Evolutionary conservation across 2,329 filamentous ascomycete genomes (phyloP).

Genomic region (Beauveria brongniartii): DNA sequence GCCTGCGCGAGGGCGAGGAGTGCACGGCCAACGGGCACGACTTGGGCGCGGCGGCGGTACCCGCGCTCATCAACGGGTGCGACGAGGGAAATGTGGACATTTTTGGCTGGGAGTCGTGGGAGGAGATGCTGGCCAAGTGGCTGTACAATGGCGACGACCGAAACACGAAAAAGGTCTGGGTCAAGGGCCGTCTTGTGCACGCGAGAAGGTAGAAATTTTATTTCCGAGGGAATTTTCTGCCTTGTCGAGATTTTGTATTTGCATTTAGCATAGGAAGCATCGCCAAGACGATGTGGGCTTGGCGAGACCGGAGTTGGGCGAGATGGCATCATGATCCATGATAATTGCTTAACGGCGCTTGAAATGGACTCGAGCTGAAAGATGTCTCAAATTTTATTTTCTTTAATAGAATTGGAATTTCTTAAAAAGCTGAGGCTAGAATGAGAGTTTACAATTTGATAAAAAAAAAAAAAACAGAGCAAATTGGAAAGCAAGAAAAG

Average conservation of each 20-base stretch:
- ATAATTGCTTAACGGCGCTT: neutral
- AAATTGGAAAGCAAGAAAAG: too few relatives aligned
- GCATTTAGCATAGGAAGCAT: neutral
- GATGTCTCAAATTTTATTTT: too few relatives aligned
- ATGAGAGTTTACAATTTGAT: too few relatives aligned
- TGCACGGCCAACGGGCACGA: slow-evolving; percentile 10
- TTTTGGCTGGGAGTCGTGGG: slow-evolving; percentile 88
- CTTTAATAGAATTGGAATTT: too few relatives aligned
- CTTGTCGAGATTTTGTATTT: neutral
- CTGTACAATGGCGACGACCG: slow-evolving; percentile 87
- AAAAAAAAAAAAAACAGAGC: too few relatives aligned
- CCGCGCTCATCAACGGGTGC: slow-evolving; percentile 11
- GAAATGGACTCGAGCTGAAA: too few relatives aligned
- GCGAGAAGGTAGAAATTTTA: neutral
- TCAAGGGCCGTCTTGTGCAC: slow-evolving; percentile 76
- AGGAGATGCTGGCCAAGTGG: slow-evolving; percentile 86
- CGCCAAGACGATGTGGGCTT: too few relatives aligned
- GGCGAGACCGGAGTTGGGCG: neutral
- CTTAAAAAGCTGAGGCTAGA: too few relatives aligned
- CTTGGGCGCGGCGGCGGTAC: slow-evolving; percentile 11
- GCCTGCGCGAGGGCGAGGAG: slow-evolving; percentile 20
- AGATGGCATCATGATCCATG: neutral
- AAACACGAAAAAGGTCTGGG: slow-evolving; percentile 85
- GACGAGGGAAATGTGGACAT: slow-evolving; percentile 66
- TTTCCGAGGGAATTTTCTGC: neutral